Conservation (phyloP, 208 protist species). For the Wallacemonas rigidus region DNA sequence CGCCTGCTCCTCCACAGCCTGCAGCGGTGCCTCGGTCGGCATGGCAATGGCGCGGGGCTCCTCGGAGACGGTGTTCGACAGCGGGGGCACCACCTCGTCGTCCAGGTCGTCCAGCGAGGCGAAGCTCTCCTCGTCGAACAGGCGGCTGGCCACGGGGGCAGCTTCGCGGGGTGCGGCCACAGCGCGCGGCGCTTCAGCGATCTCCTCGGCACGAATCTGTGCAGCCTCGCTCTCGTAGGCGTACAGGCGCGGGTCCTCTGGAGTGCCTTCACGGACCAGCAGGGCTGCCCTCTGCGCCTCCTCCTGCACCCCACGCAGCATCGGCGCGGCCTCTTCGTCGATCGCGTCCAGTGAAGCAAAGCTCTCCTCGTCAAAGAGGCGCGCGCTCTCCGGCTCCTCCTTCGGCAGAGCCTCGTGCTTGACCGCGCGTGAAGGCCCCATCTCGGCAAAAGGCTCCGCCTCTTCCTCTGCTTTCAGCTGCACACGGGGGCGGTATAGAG, state of each 20-base stretch:
- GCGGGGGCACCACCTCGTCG: constrained; percentile 4
- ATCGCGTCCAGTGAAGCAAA: constrained; percentile 7
- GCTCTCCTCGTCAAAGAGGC: constrained; percentile 9
- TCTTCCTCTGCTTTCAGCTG: background rate
- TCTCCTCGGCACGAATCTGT: background rate
- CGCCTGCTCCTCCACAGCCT: background rate
- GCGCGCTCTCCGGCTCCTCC: background rate
- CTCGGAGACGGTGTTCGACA: background rate
- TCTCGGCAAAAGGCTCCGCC: constrained; percentile 10
- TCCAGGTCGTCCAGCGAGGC: constrained; percentile 2
- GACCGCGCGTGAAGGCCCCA: background rate
- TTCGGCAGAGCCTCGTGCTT: background rate
- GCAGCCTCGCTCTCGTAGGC: background rate
- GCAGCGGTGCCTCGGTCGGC: background rate
- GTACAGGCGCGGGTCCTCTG: background rate
- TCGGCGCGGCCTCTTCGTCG: background rate
- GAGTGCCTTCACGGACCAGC: background rate
- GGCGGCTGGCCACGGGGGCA: background rate
- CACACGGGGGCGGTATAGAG: constrained; percentile 26
- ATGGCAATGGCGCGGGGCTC: constrained; percentile 3
- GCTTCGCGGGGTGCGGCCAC: background rate
- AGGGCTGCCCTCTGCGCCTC: background rate
- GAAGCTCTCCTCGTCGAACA: constrained; percentile 14
- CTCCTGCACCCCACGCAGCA: background rate
- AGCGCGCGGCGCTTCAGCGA: background rate